Conservation (phyloP, 2,329 filamentous ascomycete species). For the Ophiostoma tasmaniense region DNA sequence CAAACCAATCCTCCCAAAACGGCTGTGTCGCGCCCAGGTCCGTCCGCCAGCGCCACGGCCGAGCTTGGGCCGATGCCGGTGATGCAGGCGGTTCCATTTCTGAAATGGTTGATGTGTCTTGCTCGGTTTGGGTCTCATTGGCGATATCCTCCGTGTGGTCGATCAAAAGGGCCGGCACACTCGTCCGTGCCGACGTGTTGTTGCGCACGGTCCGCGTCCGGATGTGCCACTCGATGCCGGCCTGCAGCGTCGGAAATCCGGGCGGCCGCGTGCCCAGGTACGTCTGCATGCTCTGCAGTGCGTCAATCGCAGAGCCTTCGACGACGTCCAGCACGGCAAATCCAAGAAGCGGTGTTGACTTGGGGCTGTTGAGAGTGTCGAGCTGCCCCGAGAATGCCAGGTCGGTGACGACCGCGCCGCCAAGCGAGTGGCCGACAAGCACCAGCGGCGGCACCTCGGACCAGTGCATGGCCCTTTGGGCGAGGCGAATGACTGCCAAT, state of each 20-base stretch:
- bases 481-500: conserved; percentile 57
- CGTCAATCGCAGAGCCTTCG: conserved; percentile 91
- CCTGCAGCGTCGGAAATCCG: conserved; percentile 66
- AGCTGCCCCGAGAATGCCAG: conserved; percentile 63
- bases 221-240: conserved; percentile 89
- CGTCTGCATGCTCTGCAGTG: conserved; percentile 85
- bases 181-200: conserved; percentile 70
- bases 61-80: conserved; percentile 42
- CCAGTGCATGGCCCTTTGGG: conserved; percentile 65
- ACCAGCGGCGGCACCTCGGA: conserved; percentile 62
- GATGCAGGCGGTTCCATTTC: background rate
- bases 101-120: background rate
- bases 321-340: conserved; percentile 93
- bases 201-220: conserved; percentile 82
- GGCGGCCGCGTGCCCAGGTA: conserved; percentile 76
- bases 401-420: conserved; percentile 83
- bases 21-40: conserved; percentile 74
- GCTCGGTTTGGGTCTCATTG: background rate
- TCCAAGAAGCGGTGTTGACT: conserved; percentile 43
- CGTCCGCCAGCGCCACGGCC: conserved; percentile 58
- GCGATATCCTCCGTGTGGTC: conserved; percentile 43
- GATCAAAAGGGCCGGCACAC: conserved; percentile 70
- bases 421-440: conserved; percentile 85
- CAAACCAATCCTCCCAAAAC: conserved; percentile 94
- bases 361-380: background rate